Evolutionary conservation across 768 basidiomycete species (phyloP).

Genomic region (Amanita thiersii): DNA sequence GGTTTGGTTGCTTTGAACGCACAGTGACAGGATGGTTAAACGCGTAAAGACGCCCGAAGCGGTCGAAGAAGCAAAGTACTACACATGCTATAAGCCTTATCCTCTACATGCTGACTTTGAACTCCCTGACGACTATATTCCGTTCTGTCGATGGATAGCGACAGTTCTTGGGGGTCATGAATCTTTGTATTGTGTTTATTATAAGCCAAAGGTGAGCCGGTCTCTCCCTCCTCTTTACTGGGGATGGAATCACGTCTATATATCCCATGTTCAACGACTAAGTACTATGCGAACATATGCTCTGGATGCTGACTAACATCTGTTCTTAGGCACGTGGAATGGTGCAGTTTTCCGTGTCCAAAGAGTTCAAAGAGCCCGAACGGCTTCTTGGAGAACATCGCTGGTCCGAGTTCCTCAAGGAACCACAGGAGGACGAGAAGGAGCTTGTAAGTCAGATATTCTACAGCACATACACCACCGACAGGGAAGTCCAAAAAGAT

Average conservation of each 20-base stretch:
- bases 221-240: not conserved
- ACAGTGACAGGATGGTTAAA: slow-evolving; percentile 34
- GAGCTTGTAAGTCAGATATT: slow-evolving; percentile 31
- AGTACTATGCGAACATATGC: slow-evolving; percentile 1
- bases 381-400: slow-evolving; percentile 42
- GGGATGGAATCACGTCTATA: not conserved
- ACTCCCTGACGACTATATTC: slow-evolving; percentile 26
- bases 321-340: slow-evolving; percentile 39
- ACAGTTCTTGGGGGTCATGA: slow-evolving; percentile 27
- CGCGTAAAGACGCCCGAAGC: slow-evolving; percentile 29
- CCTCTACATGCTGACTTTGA: slow-evolving; percentile 42
- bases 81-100: slow-evolving; percentile 39
- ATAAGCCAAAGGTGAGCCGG: slow-evolving; percentile 36
- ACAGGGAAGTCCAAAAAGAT: slow-evolving; percentile 40
- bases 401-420: slow-evolving; percentile 37
- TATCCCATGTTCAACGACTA: not conserved
- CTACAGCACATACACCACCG: slow-evolving; percentile 31
- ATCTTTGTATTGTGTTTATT: slow-evolving; percentile 32
- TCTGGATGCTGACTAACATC: not conserved
- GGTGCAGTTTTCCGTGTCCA: slow-evolving; percentile 41
- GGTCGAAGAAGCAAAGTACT: slow-evolving; percentile 39
- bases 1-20: too few relatives aligned
- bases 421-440: slow-evolving; percentile 28
- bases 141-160: slow-evolving; percentile 41
- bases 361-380: slow-evolving; percentile 23